Evolutionary conservation across 495 filamentous ascomycete species (phyloP), one percentile per base, ranked within the genome.

Genomic region (Penicillium pancosmium): DNA sequence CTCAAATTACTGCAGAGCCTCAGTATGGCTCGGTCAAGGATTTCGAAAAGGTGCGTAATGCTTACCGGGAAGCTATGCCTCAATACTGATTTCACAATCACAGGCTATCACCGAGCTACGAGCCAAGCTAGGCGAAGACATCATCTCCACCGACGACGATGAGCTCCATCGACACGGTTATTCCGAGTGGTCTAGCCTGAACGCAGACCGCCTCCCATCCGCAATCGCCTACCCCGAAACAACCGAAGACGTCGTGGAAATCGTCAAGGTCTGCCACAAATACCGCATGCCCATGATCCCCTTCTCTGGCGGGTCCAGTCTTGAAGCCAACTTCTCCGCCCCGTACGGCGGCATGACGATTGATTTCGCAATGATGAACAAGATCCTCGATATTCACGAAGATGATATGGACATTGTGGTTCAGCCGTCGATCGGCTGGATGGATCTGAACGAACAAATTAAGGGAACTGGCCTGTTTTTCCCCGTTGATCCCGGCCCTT

Each of bases 111-210:
- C 73, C 51, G 87, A 88, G 67, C 77, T 92, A 52, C 81, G 79
- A 12, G 73, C 71, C 1, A 71, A 67, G 31, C 75, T 92, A 25
- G 78, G 84, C 56, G 86, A 90, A 50, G 89, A 92, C 68, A 80
- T 87, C 71, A 88, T 98, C 38, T 92, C 88, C 44, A 96, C 93
- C 0, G 61, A 83, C 41, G 77, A 80, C 11, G 77, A 74, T 13
- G 90, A 96, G 57, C 73, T 93, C 41, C 72, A 82, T 9, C 75
- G 79, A 13, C 94, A 97, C 70, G 81, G 92, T 1, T 89, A 87
- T 8, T 93, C 90, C 11, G 90, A 93, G 33, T 98, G 92, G 92
- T 93, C 90, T 67, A 81, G 78, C 12, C 73, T 68, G 31, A 82
- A 82, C 61, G 71, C 73, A 13, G 57, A 62, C 25, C 80, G 79